Evolutionary conservation across 2,329 filamentous ascomycete species (phyloP).

Genomic region (Septoria linicola): DNA sequence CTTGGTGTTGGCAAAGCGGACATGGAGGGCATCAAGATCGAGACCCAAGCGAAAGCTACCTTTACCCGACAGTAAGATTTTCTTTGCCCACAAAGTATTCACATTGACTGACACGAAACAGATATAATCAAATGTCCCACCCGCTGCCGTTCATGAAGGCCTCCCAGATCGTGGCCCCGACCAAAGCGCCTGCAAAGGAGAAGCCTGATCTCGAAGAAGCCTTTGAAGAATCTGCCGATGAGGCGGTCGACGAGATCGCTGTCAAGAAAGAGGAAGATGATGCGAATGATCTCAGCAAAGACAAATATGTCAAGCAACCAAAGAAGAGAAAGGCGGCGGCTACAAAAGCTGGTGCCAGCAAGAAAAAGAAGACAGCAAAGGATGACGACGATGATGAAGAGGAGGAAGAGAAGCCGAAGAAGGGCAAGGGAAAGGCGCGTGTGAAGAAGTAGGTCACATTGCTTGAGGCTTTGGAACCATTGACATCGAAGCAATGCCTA

Average conservation of each 20-base stretch:
- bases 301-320: slow-evolving; percentile 93
- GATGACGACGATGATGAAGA: slow-evolving; percentile 49
- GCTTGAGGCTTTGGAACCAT: background rate
- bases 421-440: slow-evolving; percentile 44
- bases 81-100: background rate
- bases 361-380: slow-evolving; percentile 70
- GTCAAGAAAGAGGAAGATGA: slow-evolving; percentile 54
- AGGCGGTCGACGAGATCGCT: slow-evolving; percentile 46
- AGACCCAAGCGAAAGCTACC: slow-evolving; percentile 78
- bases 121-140: slow-evolving; percentile 82
- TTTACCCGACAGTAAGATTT: slow-evolving; percentile 80
- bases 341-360: slow-evolving; percentile 50
- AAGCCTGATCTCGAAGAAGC: slow-evolving; percentile 94
- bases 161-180: slow-evolving; percentile 69
- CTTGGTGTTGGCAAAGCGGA: slow-evolving; percentile 83
- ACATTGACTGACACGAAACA: slow-evolving; percentile 41
- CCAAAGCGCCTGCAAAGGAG: slow-evolving; percentile 67
- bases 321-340: slow-evolving; percentile 64
- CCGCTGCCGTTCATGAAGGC: slow-evolving; percentile 97
- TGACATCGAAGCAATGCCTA: background rate
- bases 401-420: slow-evolving; percentile 39
- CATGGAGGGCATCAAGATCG: slow-evolving; percentile 72
- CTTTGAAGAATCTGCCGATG: slow-evolving; percentile 82
- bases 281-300: slow-evolving; percentile 82
- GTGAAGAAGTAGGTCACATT: slow-evolving; percentile 28